Conservation (phyloP, 108 stramenopile genomes). For the Skeletonema potamos region DNA sequence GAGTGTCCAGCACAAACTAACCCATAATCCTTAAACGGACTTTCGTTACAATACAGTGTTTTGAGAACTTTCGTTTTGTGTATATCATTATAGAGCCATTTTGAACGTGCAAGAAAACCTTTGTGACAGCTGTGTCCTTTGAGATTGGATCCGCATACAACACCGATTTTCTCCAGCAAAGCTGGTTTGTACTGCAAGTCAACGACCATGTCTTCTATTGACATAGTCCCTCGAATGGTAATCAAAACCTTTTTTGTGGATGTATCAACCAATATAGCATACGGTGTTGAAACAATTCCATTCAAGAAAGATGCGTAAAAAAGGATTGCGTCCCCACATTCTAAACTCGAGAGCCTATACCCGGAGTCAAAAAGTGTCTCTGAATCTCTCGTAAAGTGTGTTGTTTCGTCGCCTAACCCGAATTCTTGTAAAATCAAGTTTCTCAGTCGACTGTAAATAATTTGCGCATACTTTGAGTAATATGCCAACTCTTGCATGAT, state of each 20-base stretch:
- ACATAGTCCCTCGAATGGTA: constrained; percentile 60
- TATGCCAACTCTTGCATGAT: constrained; percentile 11
- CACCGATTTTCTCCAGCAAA: constrained; percentile 30
- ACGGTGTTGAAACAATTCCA: constrained; percentile 43
- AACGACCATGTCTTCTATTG: constrained; percentile 63
- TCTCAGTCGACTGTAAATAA: constrained; percentile 12
- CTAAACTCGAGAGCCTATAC: constrained; percentile 7
- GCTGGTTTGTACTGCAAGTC: constrained; percentile 53
- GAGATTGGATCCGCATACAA: constrained; percentile 47
- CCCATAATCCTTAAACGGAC: constrained; percentile 23
- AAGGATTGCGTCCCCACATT: constrained; percentile 14
- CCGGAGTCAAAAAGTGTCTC: constrained; percentile 2
- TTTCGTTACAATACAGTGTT: constrained; percentile 9
- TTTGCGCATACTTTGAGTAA: constrained; percentile 14
- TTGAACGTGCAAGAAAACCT: constrained; percentile 38
- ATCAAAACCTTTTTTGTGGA: constrained; percentile 51
- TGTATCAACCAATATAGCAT: constrained; percentile 61
- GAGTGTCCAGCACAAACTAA: constrained; percentile 53
- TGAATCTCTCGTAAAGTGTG: background rate
- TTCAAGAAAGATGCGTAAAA: constrained; percentile 52
- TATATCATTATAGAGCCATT: constrained; percentile 62
- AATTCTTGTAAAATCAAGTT: background rate
- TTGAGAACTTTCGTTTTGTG: constrained; percentile 16
- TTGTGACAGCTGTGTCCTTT: constrained; percentile 41
- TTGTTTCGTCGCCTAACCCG: background rate